These are phyloP conservation scores for Apiotrichum domesticum DNA, from an alignment of 1,284 basidiomycete genomes.

Conservation along the genomic window DNA sequence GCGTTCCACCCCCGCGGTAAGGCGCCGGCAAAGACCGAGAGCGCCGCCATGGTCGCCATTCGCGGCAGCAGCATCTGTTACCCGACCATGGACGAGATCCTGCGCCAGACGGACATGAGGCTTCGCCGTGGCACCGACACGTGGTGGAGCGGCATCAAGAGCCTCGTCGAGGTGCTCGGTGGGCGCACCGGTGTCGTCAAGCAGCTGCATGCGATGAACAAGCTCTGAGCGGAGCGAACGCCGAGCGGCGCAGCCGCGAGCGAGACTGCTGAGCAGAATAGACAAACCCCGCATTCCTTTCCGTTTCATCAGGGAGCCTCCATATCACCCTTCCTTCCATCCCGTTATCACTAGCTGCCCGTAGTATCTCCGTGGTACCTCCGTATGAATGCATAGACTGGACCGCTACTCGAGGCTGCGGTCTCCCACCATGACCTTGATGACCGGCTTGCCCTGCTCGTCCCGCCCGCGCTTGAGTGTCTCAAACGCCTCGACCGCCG, in stretches of 20 bases:
- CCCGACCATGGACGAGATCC: conserved; percentile 78
- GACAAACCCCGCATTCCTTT: too few relatives aligned
- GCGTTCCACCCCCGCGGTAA: conserved; percentile 12
- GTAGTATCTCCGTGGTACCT: neutral
- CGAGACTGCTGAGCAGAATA: too few relatives aligned
- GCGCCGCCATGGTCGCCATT: conserved; percentile 86
- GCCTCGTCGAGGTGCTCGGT: conserved; percentile 63
- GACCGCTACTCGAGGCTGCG: conserved; percentile 6
- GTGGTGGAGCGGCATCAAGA: conserved; percentile 75
- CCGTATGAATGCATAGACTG: conserved; percentile 4
- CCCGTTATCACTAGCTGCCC: neutral
- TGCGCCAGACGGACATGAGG: conserved; percentile 80
- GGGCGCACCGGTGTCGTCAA: conserved; percentile 38
- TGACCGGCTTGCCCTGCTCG: conserved; percentile 67
- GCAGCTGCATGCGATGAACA: conserved; percentile 1
- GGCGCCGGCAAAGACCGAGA: conserved; percentile 38
- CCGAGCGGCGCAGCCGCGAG: too few relatives aligned
- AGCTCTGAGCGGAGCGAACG: too few relatives aligned
- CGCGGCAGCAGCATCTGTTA: conserved; percentile 72
- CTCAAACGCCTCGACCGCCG: conserved; percentile 70
- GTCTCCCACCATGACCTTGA: conserved; percentile 70
- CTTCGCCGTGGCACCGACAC: conserved; percentile 70
- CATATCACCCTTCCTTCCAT: neutral
- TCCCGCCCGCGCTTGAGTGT: conserved; percentile 68
- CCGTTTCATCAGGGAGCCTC: too few relatives aligned